A percentile compares a stretch with the other conserved stretches of the same genome.
Conservation (phyloP, 768 basidiomycete species). For the Gautieria morchelliformis region DNA sequence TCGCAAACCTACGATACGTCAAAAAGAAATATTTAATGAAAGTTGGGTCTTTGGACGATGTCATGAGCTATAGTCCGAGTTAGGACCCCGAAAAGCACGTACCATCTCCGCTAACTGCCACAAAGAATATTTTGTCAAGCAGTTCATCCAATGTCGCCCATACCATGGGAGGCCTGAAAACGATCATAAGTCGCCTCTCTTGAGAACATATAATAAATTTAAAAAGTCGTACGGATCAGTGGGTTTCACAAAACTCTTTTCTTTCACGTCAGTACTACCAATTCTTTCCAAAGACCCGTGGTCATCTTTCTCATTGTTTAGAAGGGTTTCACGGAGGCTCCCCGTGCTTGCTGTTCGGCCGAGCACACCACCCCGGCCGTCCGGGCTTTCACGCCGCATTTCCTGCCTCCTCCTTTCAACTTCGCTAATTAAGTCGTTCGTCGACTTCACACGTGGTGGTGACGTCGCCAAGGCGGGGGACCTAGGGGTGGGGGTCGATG, state of each 20-base stretch:
- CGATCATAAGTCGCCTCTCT: conserved; percentile 9
- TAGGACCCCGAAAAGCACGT: conserved; percentile 10
- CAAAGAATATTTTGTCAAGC: conserved; percentile 71
- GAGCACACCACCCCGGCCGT: not conserved
- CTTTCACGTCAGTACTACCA: not conserved
- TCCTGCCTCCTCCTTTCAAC: conserved; percentile 16
- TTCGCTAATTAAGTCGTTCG: conserved; percentile 38
- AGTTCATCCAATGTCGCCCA: conserved; percentile 74
- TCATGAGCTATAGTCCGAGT: conserved; percentile 3
- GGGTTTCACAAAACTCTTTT: conserved; percentile 18
- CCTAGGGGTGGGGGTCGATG: conserved; percentile 14
- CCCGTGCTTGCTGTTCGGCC: not conserved
- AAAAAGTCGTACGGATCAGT: conserved; percentile 42
- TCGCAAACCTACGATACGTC: conserved; percentile 76
- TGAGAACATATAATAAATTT: not conserved
- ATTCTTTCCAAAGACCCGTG: not conserved
- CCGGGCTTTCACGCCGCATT: conserved; percentile 1
- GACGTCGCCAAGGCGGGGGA: conserved; percentile 31
- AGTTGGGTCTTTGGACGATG: conserved; percentile 45
- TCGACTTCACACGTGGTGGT: conserved; percentile 45
- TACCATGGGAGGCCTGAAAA: conserved; percentile 46
- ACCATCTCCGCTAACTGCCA: conserved; percentile 83
- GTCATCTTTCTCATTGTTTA: not conserved
- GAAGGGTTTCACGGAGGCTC: not conserved
- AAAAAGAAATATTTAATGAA: conserved; percentile 75